Percentiles rank a stretch among this genome's conserved stretches.
Conservation (phyloP, 2,329 filamentous ascomycete species). For the Colletotrichum shisoi region DNA sequence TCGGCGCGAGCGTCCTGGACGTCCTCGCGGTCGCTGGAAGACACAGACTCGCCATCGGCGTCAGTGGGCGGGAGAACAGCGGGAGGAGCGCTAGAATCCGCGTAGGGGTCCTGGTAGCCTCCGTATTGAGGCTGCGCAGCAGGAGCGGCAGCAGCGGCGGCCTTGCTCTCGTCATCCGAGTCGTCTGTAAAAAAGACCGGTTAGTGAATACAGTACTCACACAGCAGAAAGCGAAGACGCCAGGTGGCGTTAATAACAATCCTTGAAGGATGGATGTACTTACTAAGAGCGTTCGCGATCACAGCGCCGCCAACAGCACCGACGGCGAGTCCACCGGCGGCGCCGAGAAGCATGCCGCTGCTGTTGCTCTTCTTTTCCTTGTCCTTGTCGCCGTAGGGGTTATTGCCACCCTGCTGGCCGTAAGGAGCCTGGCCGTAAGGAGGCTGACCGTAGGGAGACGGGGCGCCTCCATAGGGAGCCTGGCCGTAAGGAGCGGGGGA, state of each 20-base stretch:
- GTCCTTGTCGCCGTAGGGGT: constrained; percentile 43
- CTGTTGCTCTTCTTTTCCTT: constrained; percentile 56
- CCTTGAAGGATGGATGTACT: constrained; percentile 41
- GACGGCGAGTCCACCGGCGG: constrained; percentile 65
- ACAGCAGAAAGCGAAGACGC: not conserved
- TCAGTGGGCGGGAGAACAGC: constrained; percentile 51
- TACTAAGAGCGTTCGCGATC: constrained; percentile 64
- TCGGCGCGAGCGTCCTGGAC: constrained; percentile 54
- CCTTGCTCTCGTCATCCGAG: constrained; percentile 38
- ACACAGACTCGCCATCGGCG: constrained; percentile 53
- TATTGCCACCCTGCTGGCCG: constrained; percentile 34
- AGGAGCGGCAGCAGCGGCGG: constrained; percentile 33
- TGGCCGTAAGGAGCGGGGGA: constrained; percentile 28
- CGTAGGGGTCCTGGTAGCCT: constrained; percentile 35
- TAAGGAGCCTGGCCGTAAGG: constrained; percentile 36
- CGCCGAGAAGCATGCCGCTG: constrained; percentile 65
- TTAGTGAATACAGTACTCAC: not conserved
- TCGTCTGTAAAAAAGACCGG: constrained; percentile 22
- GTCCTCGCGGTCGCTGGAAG: constrained; percentile 54
- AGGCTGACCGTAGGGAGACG: constrained; percentile 39
- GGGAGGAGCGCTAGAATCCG: constrained; percentile 45
- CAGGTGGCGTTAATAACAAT: not conserved
- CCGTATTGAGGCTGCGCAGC: constrained; percentile 35
- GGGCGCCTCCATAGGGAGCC: constrained; percentile 31
- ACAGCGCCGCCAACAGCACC: constrained; percentile 66